Evolutionary conservation across 164 flowering plant species (phyloP).

Genomic region (Umbilicus rupestris): DNA sequence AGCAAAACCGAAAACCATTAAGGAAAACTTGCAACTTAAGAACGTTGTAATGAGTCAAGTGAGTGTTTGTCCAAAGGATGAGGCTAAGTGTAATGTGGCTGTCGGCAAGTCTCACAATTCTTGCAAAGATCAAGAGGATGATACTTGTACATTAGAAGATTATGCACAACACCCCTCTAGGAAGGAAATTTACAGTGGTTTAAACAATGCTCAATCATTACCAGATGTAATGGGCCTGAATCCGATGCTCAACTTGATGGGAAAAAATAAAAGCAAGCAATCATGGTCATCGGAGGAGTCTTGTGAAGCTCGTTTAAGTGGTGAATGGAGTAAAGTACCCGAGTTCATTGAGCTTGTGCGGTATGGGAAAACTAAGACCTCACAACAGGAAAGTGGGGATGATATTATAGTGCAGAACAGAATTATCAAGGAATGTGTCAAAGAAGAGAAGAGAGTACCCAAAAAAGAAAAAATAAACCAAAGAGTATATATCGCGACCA

Average conservation of each 20-base stretch:
- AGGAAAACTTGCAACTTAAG: slow-evolving; percentile 45
- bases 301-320: slow-evolving; percentile 22
- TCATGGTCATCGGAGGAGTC: slow-evolving; percentile 19
- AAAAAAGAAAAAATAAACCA: neutral
- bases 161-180: neutral
- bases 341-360: slow-evolving; percentile 50
- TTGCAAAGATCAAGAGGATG: neutral
- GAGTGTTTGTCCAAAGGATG: slow-evolving; percentile 24
- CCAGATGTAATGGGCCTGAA: slow-evolving; percentile 13
- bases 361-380: slow-evolving; percentile 13
- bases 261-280: slow-evolving; percentile 20
- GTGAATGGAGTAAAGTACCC: slow-evolving; percentile 57
- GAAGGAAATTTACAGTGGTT: neutral
- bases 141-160: slow-evolving; percentile 17
- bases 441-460: neutral
- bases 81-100: slow-evolving; percentile 19
- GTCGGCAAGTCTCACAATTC: slow-evolving; percentile 10
- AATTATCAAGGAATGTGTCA: slow-evolving; percentile 11
- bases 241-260: slow-evolving; percentile 14
- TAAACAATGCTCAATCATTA: neutral
- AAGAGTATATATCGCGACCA: neutral
- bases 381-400: slow-evolving; percentile 5
- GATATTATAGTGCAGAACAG: neutral
- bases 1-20: slow-evolving; percentile 46
- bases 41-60: slow-evolving; percentile 23